Base-by-base conservation (phyloP, 805 yeast species). In the Jamesozyma rosinii region DNA sequence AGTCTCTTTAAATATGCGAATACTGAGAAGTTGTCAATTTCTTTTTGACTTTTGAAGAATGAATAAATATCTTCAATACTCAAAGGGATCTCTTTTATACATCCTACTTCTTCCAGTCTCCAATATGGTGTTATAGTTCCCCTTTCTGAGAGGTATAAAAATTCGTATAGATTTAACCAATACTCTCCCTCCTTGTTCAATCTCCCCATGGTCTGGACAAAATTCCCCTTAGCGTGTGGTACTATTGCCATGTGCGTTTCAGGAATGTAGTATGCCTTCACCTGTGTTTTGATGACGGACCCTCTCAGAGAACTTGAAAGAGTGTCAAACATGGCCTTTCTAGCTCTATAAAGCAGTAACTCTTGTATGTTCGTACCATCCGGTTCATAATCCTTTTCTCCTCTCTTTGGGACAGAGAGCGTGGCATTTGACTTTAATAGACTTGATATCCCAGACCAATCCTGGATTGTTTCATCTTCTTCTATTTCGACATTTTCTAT, bases 381-480 rank as follows among this genome's bases (percentile, higher is more conserved):
- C 0, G 94, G 95, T 46, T 79, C 95, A 50, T 78, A 83, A 50
- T 85, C 95, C 58, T 89, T 89, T 44, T 79, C 88, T 2, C 95
- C 95, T 47, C 90, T 66, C 50, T 78, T 82, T 2, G 89, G 89
- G 1, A 80, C 44, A 29, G 46, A 31, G 21, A 58, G 45, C 0
- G 57, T 35, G 1, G 53, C 45, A 19, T 45, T 47, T 4, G 46
- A 37, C 10, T 50, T 53, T 26, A 57, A 45, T 11, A 65, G 37
- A 40, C 54, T 55, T 4, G 63, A 54, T 38, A 69, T 46, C 46
- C 62, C 57, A 10, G 71, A 64, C 84, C 84, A 79, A 48, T 78
- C 81, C 47, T 72, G 78, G 4, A 64, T 52, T 35, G 67, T 71
- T 36, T 75, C 81, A 37, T 67, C 72, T 8, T 64, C 68, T 17